These are phyloP conservation scores for Russula lepida DNA, from an alignment of 768 basidiomycete species.

Conservation along the genomic window DNA sequence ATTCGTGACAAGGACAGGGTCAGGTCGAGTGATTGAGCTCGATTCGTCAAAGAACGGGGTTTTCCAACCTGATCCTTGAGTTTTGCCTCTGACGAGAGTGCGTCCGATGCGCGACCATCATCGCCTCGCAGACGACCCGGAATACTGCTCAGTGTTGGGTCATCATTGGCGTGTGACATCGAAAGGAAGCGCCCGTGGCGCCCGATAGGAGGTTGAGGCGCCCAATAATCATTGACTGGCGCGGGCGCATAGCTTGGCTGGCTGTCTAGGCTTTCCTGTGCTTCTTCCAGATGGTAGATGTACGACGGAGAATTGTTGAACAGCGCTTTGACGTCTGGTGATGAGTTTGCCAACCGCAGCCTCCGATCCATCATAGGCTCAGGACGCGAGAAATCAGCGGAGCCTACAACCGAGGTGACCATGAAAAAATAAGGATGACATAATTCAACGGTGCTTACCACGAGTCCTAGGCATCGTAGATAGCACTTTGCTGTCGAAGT, in stretches of 20 bases:
- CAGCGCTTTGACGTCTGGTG: conserved; percentile 90
- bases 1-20: conserved; percentile 79
- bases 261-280: conserved; percentile 43
- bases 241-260: conserved; percentile 51
- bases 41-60: conserved; percentile 75
- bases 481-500: conserved; percentile 91
- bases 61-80: conserved; percentile 68
- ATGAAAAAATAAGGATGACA: conserved; percentile 9
- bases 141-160: conserved; percentile 44
- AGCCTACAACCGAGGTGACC: conserved; percentile 39
- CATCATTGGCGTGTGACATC: conserved; percentile 21
- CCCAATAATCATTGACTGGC: conserved; percentile 62
- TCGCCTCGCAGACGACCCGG: conserved; percentile 57
- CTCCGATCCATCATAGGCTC: conserved; percentile 64
- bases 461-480: conserved; percentile 64
- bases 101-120: conserved; percentile 80
- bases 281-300: conserved; percentile 71
- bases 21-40: conserved; percentile 84
- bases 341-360: conserved; percentile 77
- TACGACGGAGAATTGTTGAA: conserved; percentile 80
- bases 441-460: conserved; percentile 28
- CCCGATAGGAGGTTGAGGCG: conserved; percentile 68
- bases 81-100: conserved; percentile 67
- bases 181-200: conserved; percentile 27
- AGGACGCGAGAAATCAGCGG: conserved; percentile 68